Base-by-base conservation (phyloP, 331 rosid genomes). In the Saraca asoca region DNA sequence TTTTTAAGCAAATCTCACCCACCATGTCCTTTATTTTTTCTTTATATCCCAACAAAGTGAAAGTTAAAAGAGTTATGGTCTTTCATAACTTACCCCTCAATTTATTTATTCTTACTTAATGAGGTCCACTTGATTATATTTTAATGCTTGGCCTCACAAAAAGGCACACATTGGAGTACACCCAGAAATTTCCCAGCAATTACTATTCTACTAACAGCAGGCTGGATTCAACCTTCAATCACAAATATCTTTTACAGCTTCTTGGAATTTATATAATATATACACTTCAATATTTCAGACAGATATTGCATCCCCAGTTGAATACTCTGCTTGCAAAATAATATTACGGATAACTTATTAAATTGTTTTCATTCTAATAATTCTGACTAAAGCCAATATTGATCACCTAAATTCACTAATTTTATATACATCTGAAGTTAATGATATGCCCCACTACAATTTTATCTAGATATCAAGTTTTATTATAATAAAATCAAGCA, bases 381-480 rank as follows among this genome's bases (percentile, higher is more conserved):
- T 78, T 9, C 9, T 1, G 8, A 67, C 38, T 63, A 34, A 66
- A 70, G 78, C 77, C 84, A 73, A 83, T 80, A 68, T 29, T 73
- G 69, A 69, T 73, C 76, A 72, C 73, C 63, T 57, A 75, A 75
- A 31, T 57, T 53, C 10, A 33, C 66, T 46, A 46, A 51, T 61
- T 55, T 60, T 69, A 51, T 38, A 46, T 51, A 51, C 16, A 44
- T 68, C 48, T 66, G 7, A 81, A 76, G 85, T 82, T 85, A 82
- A 77, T 59, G 80, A 64, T 19, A 54, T 72, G 83, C 62, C 83
- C 85, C 91, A 77, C 85, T 64, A n/a, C 37, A 53, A 9, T 39
- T 12, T 70, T 55, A 70, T 70, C 58, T 20, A 62, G 49, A 48
- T 59, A 59, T 49, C 43, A 68, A 42, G 17, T 53, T 68, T 45